Conservation (phyloP, 257 asterid genomes). For the Thymus mandschuricus region DNA sequence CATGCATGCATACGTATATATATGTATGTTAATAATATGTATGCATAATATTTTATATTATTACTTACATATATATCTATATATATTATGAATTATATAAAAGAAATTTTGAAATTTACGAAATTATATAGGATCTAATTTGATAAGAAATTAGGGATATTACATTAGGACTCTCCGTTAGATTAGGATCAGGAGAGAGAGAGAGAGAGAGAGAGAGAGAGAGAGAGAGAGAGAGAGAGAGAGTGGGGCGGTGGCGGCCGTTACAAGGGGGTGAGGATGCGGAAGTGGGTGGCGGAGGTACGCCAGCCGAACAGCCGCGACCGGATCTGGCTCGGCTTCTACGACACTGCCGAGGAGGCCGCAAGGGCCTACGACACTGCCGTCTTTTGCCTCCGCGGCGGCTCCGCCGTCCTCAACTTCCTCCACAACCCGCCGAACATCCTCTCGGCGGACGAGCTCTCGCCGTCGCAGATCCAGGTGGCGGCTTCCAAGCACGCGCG, state of each 20-base stretch:
- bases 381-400: constrained; percentile 66
- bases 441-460: constrained; percentile 33
- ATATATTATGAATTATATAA: no score
- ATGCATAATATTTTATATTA: no score
- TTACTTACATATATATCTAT: no score
- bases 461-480: constrained; percentile 63
- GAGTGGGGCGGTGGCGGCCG: constrained; percentile 27
- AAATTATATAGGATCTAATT: no score
- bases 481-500: constrained; percentile 69
- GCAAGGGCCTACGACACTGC: constrained; percentile 82
- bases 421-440: constrained; percentile 59
- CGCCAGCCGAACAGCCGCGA: constrained; percentile 76
- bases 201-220: background rate
- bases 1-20: no score
- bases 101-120: no score
- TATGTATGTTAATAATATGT: no score
- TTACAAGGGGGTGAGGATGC: constrained; percentile 73
- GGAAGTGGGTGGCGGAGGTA: constrained; percentile 85
- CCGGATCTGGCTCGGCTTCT: constrained; percentile 79
- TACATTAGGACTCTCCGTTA: background rate
- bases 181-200: background rate
- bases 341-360: constrained; percentile 73
- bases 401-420: constrained; percentile 59
- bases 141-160: no score
- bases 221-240: constrained; percentile 59